Evolutionary conservation across 1,139 yeast genomes (phyloP).

Genomic region (Geotrichum carabidarum): DNA sequence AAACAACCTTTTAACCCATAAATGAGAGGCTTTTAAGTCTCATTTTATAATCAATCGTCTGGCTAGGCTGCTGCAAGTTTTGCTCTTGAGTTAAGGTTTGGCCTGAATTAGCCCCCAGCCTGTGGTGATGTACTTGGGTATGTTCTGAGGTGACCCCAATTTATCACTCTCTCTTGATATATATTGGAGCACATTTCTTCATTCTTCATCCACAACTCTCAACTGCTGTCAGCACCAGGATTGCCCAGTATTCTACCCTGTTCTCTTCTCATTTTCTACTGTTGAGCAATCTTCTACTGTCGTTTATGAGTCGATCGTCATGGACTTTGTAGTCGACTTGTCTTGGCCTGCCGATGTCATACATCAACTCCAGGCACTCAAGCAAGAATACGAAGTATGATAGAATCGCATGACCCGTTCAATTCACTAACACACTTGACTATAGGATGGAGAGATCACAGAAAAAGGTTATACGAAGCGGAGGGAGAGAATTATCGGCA

Average conservation of each 20-base stretch:
- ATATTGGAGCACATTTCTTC: neutral
- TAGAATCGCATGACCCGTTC: too few relatives aligned
- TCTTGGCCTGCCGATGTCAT: constrained; percentile 36
- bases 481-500: constrained; percentile 41
- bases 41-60: too few relatives aligned
- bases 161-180: too few relatives aligned
- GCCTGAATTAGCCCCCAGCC: too few relatives aligned
- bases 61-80: too few relatives aligned
- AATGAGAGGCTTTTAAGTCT: too few relatives aligned
- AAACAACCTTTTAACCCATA: too few relatives aligned
- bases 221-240: too few relatives aligned
- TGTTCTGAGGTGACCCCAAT: too few relatives aligned
- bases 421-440: neutral
- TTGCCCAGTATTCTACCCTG: neutral
- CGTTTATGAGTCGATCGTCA: constrained; percentile 16
- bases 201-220: neutral
- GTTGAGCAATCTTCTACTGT: neutral
- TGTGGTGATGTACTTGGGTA: too few relatives aligned
- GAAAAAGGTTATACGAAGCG: constrained; percentile 61
- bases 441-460: constrained; percentile 58
- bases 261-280: neutral
- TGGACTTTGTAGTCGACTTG: constrained; percentile 46
- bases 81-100: too few relatives aligned
- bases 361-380: constrained; percentile 42
- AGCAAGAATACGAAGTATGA: constrained; percentile 42